Evolutionary conservation across 73 alveolate species (phyloP).

Genomic region (Loxodes magnus): DNA sequence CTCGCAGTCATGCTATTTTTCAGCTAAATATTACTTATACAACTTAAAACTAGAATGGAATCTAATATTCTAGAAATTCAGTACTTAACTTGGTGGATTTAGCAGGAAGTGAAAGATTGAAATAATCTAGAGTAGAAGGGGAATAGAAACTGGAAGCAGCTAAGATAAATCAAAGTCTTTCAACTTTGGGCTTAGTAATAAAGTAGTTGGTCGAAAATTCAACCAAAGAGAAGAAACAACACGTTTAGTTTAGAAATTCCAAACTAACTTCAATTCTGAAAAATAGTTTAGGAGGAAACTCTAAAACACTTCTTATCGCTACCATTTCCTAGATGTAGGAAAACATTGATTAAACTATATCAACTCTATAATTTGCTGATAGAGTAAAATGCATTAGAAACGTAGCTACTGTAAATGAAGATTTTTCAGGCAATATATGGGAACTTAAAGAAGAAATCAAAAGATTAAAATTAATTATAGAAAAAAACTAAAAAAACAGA

Average conservation of each 20-base stretch:
- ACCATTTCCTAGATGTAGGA: conserved; percentile 61
- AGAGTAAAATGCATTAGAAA: conserved; percentile 71
- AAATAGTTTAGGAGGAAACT: conserved; percentile 85
- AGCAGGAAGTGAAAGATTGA: conserved; percentile 83
- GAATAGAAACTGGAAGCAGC: conserved; percentile 62
- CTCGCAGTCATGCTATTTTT: conserved; percentile 72
- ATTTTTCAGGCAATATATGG: conserved; percentile 43
- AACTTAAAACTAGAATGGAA: conserved; percentile 32
- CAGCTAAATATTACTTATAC: conserved; percentile 52
- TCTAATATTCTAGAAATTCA: conserved; percentile 47
- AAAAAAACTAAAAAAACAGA: no score
- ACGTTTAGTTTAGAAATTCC: conserved; percentile 64
- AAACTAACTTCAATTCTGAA: conserved; percentile 60
- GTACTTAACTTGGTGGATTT: conserved; percentile 70
- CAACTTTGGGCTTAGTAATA: conserved; percentile 60
- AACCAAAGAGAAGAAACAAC: conserved; percentile 57
- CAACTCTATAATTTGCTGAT: conserved; percentile 59
- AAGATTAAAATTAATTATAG: conserved; percentile 33
- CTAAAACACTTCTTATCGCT: conserved; percentile 61
- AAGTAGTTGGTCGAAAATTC: no score
- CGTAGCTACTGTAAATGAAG: conserved; percentile 65
- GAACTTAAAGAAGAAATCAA: conserved; percentile 48
- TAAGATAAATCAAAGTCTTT: conserved; percentile 49
- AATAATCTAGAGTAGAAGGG: conserved; percentile 71
- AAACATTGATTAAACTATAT: conserved; percentile 57